Evolutionary conservation across 805 yeast species (phyloP).

Genomic region (Wickerhamiella dianesei): DNA sequence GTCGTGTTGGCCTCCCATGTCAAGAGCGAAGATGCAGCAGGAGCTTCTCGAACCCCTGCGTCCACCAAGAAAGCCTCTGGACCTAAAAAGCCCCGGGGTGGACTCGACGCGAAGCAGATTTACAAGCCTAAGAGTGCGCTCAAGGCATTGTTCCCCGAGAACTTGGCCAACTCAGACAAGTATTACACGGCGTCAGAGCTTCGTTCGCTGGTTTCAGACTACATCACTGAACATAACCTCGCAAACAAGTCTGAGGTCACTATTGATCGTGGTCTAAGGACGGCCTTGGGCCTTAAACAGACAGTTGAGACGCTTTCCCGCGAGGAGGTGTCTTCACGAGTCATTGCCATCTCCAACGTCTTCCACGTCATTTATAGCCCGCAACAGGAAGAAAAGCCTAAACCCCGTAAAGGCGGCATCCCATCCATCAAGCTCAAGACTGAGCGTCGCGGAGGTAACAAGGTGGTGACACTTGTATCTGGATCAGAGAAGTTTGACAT

Average conservation of each 20-base stretch:
- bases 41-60: conserved; percentile 4
- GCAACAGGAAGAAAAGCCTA: conserved; percentile 27
- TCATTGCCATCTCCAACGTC: conserved; percentile 35
- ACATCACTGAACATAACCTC: conserved; percentile 41
- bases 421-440: conserved; percentile 57
- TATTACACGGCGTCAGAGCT: conserved; percentile 32
- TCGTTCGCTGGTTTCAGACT: conserved; percentile 24
- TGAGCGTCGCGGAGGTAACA: conserved; percentile 70
- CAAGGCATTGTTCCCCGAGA: conserved; percentile 15
- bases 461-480: conserved; percentile 57
- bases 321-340: conserved; percentile 26
- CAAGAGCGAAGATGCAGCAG: conserved; percentile 6
- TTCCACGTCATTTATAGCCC: conserved; percentile 37
- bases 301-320: conserved; percentile 23
- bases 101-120: conserved; percentile 17
- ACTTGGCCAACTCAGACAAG: conserved; percentile 11
- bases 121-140: conserved; percentile 21
- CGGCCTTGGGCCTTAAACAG: conserved; percentile 29
- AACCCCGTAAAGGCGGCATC: conserved; percentile 46
- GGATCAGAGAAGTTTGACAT: conserved; percentile 58
- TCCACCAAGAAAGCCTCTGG: neutral
- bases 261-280: conserved; percentile 41
- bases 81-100: conserved; percentile 6
- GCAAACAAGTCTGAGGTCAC: conserved; percentile 39
- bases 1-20: conserved; percentile 35